Percentiles rank a stretch among this genome's conserved stretches.
These are phyloP conservation scores for Venturiaceae sp. DNA, from an alignment of 2,329 filamentous ascomycete species.

Conservation along the genomic window DNA sequence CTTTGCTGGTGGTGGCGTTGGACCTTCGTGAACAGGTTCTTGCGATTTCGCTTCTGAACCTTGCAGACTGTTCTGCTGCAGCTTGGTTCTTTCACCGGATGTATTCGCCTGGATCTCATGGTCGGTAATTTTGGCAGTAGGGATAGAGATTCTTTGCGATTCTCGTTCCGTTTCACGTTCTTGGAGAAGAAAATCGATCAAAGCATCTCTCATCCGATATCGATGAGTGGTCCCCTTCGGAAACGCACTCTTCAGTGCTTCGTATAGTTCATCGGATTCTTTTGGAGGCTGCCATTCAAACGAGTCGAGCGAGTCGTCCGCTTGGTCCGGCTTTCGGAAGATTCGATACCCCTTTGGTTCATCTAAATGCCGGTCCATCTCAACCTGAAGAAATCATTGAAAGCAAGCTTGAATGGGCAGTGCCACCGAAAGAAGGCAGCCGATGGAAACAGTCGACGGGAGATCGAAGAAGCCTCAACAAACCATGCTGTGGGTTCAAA, in stretches of 20 bases:
- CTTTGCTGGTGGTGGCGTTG: background rate
- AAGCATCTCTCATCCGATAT: constrained; percentile 27
- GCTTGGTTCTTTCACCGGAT: too few species aligned
- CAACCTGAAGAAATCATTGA: background rate
- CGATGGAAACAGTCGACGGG: too few species aligned
- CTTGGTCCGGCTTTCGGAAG: background rate
- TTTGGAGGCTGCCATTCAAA: constrained; percentile 26
- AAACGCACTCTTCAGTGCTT: constrained; percentile 22
- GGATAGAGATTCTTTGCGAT: background rate
- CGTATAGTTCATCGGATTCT: constrained; percentile 28
- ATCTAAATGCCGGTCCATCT: background rate
- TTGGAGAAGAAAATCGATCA: constrained; percentile 24
- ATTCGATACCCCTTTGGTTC: background rate
- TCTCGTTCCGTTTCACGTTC: constrained; percentile 18
- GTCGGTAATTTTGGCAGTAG: background rate
- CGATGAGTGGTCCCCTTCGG: constrained; percentile 24
- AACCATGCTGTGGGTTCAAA: too few species aligned
- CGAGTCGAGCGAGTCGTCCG: constrained; percentile 19
- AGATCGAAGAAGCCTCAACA: too few species aligned
- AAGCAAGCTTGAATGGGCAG: too few species aligned
- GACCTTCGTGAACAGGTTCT: background rate
- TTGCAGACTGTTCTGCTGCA: background rate
- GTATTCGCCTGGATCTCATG: background rate
- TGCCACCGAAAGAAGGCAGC: too few species aligned
- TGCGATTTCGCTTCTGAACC: background rate